A percentile compares a stretch with the other conserved stretches of the same genome.
Conservation (phyloP, 1,139 yeast species). For the Candida buenavistaensis region DNA sequence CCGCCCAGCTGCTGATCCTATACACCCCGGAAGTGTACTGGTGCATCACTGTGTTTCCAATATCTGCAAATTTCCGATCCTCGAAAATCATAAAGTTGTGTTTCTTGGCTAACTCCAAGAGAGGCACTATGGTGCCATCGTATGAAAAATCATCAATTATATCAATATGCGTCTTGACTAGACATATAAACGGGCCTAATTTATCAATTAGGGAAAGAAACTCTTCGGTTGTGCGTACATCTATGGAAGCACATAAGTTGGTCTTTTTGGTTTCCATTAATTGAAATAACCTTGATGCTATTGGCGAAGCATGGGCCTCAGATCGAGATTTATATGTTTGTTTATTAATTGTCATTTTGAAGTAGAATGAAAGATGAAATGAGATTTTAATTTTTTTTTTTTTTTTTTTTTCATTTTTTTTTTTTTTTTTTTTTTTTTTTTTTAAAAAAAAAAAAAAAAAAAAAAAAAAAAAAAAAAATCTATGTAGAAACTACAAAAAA, state of each 20-base stretch:
- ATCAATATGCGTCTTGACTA: slow-evolving; percentile 94
- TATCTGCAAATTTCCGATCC: slow-evolving; percentile 97
- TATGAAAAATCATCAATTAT: slow-evolving; percentile 84
- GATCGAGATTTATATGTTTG: slow-evolving; percentile 70
- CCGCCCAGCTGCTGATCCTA: slow-evolving; percentile 91
- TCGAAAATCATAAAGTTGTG: slow-evolving; percentile 89
- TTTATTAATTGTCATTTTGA: slow-evolving; percentile 20
- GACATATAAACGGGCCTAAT: slow-evolving; percentile 88
- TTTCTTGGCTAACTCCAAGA: slow-evolving; percentile 66
- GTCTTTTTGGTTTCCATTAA: slow-evolving; percentile 81
- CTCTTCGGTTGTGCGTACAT: slow-evolving; percentile 77
- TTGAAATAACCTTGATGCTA: slow-evolving; percentile 71
- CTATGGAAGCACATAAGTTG: slow-evolving; percentile 95
- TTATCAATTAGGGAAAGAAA: slow-evolving; percentile 69
- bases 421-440: too few relatives aligned
- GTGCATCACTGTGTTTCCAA: slow-evolving; percentile 95
- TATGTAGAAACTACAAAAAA: too few relatives aligned
- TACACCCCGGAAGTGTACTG: slow-evolving; percentile 92
- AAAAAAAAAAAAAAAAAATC: too few relatives aligned
- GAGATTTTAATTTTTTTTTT: background rate
- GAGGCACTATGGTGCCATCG: slow-evolving; percentile 75
- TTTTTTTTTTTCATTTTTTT: slow-evolving; percentile 3
- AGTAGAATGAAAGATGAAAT: too few relatives aligned
- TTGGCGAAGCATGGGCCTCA: slow-evolving; percentile 65
- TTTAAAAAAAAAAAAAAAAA: too few relatives aligned